These are phyloP conservation scores for Myochromella boudieri DNA, from an alignment of 768 basidiomycete species.

Conservation along the genomic window DNA sequence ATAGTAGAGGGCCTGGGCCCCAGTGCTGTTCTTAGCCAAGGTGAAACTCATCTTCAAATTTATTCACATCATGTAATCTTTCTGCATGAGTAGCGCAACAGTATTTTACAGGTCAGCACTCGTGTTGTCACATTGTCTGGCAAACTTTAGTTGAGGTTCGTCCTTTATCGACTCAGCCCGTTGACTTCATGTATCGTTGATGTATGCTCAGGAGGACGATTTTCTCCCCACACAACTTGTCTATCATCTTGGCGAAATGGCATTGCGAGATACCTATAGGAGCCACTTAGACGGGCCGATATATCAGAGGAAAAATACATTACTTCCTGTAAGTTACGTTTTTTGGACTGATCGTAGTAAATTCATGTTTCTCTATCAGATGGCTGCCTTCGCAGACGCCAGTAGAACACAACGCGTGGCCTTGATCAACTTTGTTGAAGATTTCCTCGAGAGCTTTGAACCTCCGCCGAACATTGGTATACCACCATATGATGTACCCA, in stretches of 20 bases:
- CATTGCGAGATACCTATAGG: neutral
- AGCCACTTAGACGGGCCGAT: neutral
- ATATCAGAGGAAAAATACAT: neutral
- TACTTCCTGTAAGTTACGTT: neutral
- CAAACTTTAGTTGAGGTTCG: neutral
- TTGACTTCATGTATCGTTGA: neutral
- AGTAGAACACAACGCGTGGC: neutral
- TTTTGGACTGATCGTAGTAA: neutral
- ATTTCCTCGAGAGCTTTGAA: neutral
- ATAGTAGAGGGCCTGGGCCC: neutral
- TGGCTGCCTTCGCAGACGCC: constrained; percentile 1
- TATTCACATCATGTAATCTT: neutral
- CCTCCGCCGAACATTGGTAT: constrained; percentile 6
- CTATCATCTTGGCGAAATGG: constrained; percentile 5
- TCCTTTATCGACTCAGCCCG: neutral
- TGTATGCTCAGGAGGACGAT: neutral
- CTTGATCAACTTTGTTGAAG: neutral
- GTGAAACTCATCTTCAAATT: neutral
- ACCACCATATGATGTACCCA: constrained; percentile 22
- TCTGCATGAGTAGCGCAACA: neutral
- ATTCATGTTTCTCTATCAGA: neutral
- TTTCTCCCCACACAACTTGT: constrained; percentile 1
- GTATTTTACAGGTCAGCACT: constrained; percentile 1
- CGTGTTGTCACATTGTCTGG: constrained; percentile 3
- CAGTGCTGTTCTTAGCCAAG: neutral